phyloP scores from a whole-genome alignment of 495 filamentous ascomycete genomes.

The Penicillium coprophilum region DNA sequence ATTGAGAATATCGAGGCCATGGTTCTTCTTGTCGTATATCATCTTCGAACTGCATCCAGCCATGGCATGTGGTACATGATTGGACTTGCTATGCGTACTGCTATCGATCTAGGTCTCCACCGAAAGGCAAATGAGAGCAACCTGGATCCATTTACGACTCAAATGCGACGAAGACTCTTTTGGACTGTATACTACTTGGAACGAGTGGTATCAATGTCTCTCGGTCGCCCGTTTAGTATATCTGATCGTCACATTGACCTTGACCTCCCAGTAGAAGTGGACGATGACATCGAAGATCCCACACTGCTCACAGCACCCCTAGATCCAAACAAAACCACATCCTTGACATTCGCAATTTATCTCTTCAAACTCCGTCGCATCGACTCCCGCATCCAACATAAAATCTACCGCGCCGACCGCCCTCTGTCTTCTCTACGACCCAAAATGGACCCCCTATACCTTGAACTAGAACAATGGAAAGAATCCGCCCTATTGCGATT shows the following conservation, averaged over 20 bases:
- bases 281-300: slow-evolving; percentile 49
- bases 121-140: slow-evolving; percentile 49
- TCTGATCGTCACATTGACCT: slow-evolving; percentile 55
- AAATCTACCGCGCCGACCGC: slow-evolving; percentile 54
- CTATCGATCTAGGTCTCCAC: slow-evolving; percentile 54
- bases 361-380: slow-evolving; percentile 51
- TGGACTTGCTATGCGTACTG: slow-evolving; percentile 54
- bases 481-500: slow-evolving; percentile 41
- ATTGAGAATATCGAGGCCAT: slow-evolving; percentile 58
- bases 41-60: slow-evolving; percentile 51
- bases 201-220: slow-evolving; percentile 49
- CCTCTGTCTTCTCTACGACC: slow-evolving; percentile 45
- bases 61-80: slow-evolving; percentile 60
- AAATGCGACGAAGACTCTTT: slow-evolving; percentile 51
- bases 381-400: slow-evolving; percentile 54
- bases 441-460: slow-evolving; percentile 51
- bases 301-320: slow-evolving; percentile 37
- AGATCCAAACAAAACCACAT: slow-evolving; percentile 37
- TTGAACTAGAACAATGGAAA: slow-evolving; percentile 55
- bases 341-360: slow-evolving; percentile 50
- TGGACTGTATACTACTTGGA: slow-evolving; percentile 57
- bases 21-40: slow-evolving; percentile 53
- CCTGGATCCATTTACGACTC: slow-evolving; percentile 46
- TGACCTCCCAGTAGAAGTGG: slow-evolving; percentile 47
- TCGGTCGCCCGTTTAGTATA: slow-evolving; percentile 53